Percentiles rank a stretch among this genome's conserved stretches.
Evolutionary conservation across 1,284 basidiomycete species (phyloP).

Genomic region (Bjerkandera adusta): DNA sequence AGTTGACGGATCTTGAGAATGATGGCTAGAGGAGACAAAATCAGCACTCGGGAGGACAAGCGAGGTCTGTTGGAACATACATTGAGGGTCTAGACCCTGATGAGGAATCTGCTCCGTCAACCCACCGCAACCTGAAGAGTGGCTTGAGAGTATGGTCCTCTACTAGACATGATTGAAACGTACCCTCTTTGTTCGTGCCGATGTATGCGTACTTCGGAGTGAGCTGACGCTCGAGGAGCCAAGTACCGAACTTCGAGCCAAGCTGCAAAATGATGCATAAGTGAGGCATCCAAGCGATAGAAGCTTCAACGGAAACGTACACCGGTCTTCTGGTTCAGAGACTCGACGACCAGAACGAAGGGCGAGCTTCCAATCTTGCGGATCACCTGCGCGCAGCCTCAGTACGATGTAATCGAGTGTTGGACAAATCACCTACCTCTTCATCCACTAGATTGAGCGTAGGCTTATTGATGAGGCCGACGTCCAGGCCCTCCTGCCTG

Average conservation of each 20-base stretch:
- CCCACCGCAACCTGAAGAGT: conserved; percentile 60
- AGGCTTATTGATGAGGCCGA: conserved; percentile 83
- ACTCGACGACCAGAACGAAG: conserved; percentile 83
- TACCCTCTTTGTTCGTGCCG: conserved; percentile 75
- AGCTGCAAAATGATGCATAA: conserved; percentile 46
- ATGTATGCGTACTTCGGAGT: conserved; percentile 81
- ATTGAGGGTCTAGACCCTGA: conserved; percentile 72
- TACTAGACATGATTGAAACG: conserved; percentile 21
- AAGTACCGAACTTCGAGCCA: conserved; percentile 79
- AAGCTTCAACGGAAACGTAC: conserved; percentile 37
- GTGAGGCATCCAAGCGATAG: conserved; percentile 4
- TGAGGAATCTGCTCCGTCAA: conserved; percentile 78
- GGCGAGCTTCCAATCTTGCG: conserved; percentile 67
- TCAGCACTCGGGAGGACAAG: conserved; percentile 12
- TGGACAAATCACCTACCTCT: conserved; percentile 40
- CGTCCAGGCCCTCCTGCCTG: conserved; percentile 68
- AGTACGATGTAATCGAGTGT: background rate
- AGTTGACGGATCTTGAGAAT: conserved; percentile 60
- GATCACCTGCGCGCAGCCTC: conserved; percentile 40
- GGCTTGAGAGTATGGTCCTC: conserved; percentile 3
- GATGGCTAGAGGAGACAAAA: conserved; percentile 47
- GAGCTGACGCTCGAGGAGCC: conserved; percentile 77
- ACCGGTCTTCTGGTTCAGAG: conserved; percentile 85
- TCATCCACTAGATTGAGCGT: conserved; percentile 83
- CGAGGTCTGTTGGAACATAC: conserved; percentile 38